Evolutionary conservation across 768 basidiomycete species (phyloP), one percentile per base, ranked within the genome.

Genomic region (Ramaria rubella): DNA sequence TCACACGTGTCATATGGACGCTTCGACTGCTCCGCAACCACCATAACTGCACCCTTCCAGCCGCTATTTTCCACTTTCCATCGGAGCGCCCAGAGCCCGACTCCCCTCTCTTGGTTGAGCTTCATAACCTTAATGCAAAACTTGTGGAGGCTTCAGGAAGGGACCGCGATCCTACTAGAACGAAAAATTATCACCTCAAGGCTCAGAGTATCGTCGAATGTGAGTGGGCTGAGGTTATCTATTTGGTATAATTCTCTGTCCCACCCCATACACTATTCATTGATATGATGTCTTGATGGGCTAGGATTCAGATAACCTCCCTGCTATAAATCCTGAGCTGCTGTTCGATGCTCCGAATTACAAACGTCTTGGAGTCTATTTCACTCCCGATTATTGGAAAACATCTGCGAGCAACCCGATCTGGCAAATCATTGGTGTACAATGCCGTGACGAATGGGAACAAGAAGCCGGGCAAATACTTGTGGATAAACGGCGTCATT

Each of bases 391-490:
- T 49, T 74, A 70, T 60, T 74, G 73, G 73, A 75, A 74, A 64
- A 73, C 74, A 19, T 49, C 59, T 31, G 58, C 58, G n/a, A 51
- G 33, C 56, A 57, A 57, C 46, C 61, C 70, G 0, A 70, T 75
- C 40, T 74, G 73, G 73, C 61, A 68, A 2, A 68, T 74, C 49
- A 60, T 73, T 36, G 73, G 71, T 33, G 67, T 72, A 1, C 68
- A 73, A 46, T 75, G 74, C 56, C 59, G 73, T 15, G 72, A 75
- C 59, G 73, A 76, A 59, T 75, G 68, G 70, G 72, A 75, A 54
- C 67, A 68, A 60, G 75, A 76, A 49, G 72, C 74, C 12, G 74
- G 74, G 5, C 74, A 75, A 59, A 69, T 76, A 53, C 61, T 76
- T 33, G 63, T 76, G 40, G 71, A 73, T 59, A 76, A 75, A 56